A percentile compares a stretch with the other conserved stretches of the same genome.
phyloP scores from a whole-genome alignment of 441 rosid genomes.

The Pelargonium australe region DNA sequence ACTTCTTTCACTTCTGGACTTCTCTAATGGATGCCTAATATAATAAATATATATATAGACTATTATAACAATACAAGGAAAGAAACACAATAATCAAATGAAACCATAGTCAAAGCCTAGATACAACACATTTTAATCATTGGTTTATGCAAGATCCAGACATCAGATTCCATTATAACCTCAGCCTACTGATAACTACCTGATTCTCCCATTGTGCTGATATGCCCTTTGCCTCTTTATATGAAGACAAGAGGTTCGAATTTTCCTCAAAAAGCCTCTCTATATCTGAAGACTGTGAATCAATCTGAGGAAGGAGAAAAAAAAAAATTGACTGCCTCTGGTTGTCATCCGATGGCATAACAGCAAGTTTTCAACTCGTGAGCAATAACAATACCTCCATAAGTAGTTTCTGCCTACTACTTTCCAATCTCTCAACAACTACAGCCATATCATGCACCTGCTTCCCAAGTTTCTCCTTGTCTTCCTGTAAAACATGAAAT shows the following conservation, averaged over 20 bases:
- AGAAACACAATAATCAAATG: not conserved
- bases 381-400: slow-evolving; percentile 53
- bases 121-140: not conserved
- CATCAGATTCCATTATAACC: slow-evolving; percentile 9
- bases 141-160: not conserved
- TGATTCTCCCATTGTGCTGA: slow-evolving; percentile 89
- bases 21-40: not conserved
- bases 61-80: not conserved
- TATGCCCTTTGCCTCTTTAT: slow-evolving; percentile 56
- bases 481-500: slow-evolving; percentile 48
- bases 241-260: slow-evolving; percentile 54
- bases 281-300: slow-evolving; percentile 90
- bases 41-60: not conserved
- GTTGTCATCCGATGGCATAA: not conserved
- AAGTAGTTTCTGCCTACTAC: slow-evolving; percentile 90
- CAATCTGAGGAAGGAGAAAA: slow-evolving; percentile 47
- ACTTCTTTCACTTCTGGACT: not conserved
- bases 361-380: not conserved
- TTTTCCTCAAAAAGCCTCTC: slow-evolving; percentile 92
- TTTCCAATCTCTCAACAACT: slow-evolving; percentile 84
- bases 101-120: not conserved
- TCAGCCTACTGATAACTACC: slow-evolving; percentile 34
- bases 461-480: slow-evolving; percentile 75
- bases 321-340: slow-evolving; percentile 2
- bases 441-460: slow-evolving; percentile 96